Conservation (phyloP, 2,329 filamentous ascomycete genomes). For the Colletotrichum chrysophilum region DNA sequence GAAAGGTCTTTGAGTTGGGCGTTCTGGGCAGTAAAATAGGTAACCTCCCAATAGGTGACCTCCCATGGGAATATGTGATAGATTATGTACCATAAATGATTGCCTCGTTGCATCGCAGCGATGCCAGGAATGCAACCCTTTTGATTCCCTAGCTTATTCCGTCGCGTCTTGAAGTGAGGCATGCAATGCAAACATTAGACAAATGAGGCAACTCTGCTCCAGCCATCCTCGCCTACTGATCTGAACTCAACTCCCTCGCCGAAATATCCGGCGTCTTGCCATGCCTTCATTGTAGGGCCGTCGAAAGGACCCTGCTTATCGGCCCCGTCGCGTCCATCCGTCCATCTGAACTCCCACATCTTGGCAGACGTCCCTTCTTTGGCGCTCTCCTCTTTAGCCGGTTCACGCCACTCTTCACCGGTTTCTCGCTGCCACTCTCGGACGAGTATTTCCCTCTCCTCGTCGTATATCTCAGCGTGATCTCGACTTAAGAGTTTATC, state of each 20-base stretch:
- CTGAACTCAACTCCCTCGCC: slow-evolving; percentile 85
- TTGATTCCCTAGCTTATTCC: neutral
- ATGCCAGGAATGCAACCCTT: slow-evolving; percentile 17
- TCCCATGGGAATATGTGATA: slow-evolving; percentile 19
- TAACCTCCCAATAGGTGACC: neutral
- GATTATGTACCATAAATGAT: slow-evolving; percentile 23
- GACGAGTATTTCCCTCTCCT: slow-evolving; percentile 82
- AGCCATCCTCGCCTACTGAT: slow-evolving; percentile 59
- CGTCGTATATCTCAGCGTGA: slow-evolving; percentile 89
- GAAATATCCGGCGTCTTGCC: slow-evolving; percentile 93
- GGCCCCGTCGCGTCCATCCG: slow-evolving; percentile 81
- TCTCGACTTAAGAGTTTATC: slow-evolving; percentile 85
- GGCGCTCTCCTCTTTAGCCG: slow-evolving; percentile 33
- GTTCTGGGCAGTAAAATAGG: slow-evolving; percentile 19
- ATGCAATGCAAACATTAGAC: slow-evolving; percentile 23
- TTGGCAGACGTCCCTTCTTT: slow-evolving; percentile 30
- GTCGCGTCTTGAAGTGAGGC: neutral
- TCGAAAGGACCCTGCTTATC: slow-evolving; percentile 88
- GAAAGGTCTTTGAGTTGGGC: slow-evolving; percentile 12
- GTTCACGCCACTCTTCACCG: slow-evolving; percentile 79
- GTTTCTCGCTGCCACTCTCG: slow-evolving; percentile 85
- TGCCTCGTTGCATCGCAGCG: slow-evolving; percentile 9
- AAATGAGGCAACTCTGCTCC: slow-evolving; percentile 58
- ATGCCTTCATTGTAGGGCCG: slow-evolving; percentile 82
- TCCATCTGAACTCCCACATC: slow-evolving; percentile 94